Base-by-base conservation (phyloP, 2,329 filamentous ascomycete species). In the Elsinoe necatrix region DNA sequence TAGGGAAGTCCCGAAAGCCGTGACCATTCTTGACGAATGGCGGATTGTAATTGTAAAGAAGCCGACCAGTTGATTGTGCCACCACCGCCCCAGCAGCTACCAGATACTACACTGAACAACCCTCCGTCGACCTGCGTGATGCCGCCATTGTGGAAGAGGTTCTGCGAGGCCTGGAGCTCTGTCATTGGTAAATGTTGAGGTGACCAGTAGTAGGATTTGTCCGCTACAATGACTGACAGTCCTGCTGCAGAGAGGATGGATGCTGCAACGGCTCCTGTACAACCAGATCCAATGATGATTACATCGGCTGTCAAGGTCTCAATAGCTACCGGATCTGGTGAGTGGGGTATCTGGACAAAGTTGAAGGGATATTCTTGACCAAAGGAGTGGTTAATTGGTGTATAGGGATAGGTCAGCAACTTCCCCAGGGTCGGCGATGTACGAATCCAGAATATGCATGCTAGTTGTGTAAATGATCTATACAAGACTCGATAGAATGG, bases 61-160 rank as follows among this genome's bases (percentile, higher is more conserved):
- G 81, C 81, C 21, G 76, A 86, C 90, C 90, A 96, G 70, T 96
- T 96, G 63, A 95, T 72, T 0, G 88, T 89, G 4, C 90, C 90
- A 56, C 91, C 91, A 41, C 91, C 91, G 27, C 91, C 91, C 82
- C 86, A 95, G 29, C 81, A 81, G 57, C 82, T 80, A 1, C 87
- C 91, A 0, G 86, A 81, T 2, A 87, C 68, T 11, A 92, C 69
- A 14, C 73, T 79, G 29, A 85, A 74, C 4, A 79, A 68, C 25
- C 62, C 69, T 57, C 74, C 73, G 34, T 77, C 72, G 11, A 59
- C 85, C 75, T 60, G 76, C 75, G 62, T 77, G 16, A 81, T 69
- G 6, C 86, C 86, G 20, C 80, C 80, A 59, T 81, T 82, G 63
- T 90, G 86, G 64, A 81, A 93, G 25, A 95, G 74, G 64, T 86